Conservation (phyloP, 139 green algal genomes). For the Deuterostichococcus epilithicus region DNA sequence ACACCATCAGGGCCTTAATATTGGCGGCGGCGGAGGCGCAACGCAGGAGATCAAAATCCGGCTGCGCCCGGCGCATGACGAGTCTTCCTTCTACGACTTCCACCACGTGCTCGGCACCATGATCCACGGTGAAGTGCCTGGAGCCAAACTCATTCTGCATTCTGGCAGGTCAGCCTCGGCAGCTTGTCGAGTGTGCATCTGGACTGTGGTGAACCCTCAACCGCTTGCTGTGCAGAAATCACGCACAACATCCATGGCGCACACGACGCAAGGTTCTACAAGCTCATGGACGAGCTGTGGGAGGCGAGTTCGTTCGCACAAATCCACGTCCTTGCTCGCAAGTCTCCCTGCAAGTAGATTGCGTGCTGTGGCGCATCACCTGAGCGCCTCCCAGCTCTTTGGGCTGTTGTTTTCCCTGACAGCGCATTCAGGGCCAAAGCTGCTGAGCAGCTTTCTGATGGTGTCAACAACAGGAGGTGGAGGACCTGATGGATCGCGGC, state of each 20-base stretch:
- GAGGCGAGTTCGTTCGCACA: background rate
- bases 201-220: background rate
- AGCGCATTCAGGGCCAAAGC: background rate
- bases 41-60: conserved; percentile 55
- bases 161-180: conserved; percentile 36
- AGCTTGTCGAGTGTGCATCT: background rate
- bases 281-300: conserved; percentile 83
- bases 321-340: background rate
- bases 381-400: background rate
- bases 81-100: conserved; percentile 58
- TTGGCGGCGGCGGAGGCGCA: conserved; percentile 42
- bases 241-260: conserved; percentile 17
- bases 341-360: too few species aligned
- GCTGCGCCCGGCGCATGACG: conserved; percentile 20
- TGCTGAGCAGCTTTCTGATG: background rate
- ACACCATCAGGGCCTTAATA: conserved; percentile 34
- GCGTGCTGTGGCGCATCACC: too few species aligned
- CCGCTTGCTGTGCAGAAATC: background rate
- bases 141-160: conserved; percentile 65
- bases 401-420: background rate
- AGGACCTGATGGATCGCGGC: conserved; percentile 76
- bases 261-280: conserved; percentile 72
- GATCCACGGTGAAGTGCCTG: conserved; percentile 75
- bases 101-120: conserved; percentile 81
- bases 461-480: conserved; percentile 53